Conservation (phyloP, 192 early-diverging fungal genomes). For the Umbelopsis ramanniana region DNA sequence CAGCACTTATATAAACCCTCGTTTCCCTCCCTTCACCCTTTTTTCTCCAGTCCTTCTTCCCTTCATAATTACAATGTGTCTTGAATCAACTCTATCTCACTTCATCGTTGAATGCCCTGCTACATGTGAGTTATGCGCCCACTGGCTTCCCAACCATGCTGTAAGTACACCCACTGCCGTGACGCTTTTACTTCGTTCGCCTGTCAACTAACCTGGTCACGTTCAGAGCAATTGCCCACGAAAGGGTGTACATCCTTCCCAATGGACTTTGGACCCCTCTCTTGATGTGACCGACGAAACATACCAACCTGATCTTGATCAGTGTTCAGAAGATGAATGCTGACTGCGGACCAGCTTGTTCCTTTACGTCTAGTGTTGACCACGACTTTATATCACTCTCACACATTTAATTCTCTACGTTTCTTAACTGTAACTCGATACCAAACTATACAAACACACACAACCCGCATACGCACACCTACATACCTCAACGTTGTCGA, state of each 20-base stretch:
- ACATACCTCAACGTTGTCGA: slow-evolving; percentile 15
- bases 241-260: slow-evolving; percentile 37
- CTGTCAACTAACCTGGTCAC: not conserved
- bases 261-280: slow-evolving; percentile 21
- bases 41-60: not conserved
- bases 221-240: slow-evolving; percentile 33
- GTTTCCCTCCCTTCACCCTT: not conserved
- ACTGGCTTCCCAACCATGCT: slow-evolving; percentile 40
- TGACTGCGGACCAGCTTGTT: not conserved
- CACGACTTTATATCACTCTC: not conserved
- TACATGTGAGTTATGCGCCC: slow-evolving; percentile 42
- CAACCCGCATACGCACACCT: not conserved
- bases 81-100: not conserved
- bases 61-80: not conserved
- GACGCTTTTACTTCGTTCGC: not conserved
- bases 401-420: not conserved
- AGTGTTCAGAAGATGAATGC: slow-evolving; percentile 8
- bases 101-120: slow-evolving; percentile 31
- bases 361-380: not conserved
- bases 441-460: not conserved
- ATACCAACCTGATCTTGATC: not conserved
- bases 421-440: slow-evolving; percentile 15
- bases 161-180: slow-evolving; percentile 22
- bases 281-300: not conserved
- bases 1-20: not conserved